Conservation (phyloP, 2,329 filamentous ascomycete genomes). For the Apiospora saccharicola region DNA sequence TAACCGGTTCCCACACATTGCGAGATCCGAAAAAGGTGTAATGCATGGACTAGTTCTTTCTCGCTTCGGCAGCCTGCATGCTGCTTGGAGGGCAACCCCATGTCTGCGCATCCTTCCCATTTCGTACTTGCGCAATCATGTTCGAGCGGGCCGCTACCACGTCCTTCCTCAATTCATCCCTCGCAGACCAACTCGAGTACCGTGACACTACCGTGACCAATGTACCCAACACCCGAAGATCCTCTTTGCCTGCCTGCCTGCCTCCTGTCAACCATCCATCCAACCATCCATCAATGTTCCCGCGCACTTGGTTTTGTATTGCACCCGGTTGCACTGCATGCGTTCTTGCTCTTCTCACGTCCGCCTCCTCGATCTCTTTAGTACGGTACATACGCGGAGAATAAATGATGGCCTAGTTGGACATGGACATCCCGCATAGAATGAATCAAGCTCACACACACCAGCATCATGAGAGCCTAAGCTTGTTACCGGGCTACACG, state of each 20-base stretch:
- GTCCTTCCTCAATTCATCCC: not conserved
- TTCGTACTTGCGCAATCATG: constrained; percentile 19
- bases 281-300: not conserved
- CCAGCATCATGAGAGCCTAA: not conserved
- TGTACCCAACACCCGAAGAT: not conserved
- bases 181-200: not conserved
- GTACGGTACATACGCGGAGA: constrained; percentile 4
- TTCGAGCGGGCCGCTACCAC: constrained; percentile 20
- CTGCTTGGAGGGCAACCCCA: constrained; percentile 15
- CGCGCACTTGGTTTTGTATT: not conserved
- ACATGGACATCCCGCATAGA: not conserved
- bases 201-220: not conserved
- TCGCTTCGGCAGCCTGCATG: constrained; percentile 19
- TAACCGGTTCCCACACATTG: constrained; percentile 23
- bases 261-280: not conserved
- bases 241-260: not conserved
- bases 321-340: not conserved
- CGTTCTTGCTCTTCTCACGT: not conserved
- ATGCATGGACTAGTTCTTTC: constrained; percentile 20
- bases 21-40: constrained; percentile 23
- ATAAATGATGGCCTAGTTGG: not conserved
- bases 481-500: not conserved
- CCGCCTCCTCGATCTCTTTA: not conserved
- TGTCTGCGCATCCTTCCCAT: constrained; percentile 15
- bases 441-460: constrained; percentile 6